Conservation (phyloP, 2,329 filamentous ascomycete species). For the Penicillium expansum region DNA sequence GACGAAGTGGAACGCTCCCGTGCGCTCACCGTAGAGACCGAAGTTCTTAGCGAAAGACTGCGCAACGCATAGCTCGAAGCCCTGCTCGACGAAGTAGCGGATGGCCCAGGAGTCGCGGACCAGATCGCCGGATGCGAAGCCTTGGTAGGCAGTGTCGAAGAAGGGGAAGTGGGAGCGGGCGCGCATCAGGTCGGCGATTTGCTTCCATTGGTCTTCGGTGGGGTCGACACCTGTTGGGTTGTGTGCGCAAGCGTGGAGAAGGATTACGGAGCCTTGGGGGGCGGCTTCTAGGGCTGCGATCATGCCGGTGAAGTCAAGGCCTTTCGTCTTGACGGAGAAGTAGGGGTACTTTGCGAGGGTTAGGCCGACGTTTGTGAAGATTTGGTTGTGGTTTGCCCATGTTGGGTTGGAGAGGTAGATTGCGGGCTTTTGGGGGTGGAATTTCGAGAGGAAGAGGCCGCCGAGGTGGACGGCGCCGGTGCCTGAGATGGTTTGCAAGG, state of each 20-base stretch:
- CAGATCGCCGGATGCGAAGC: conserved; percentile 90
- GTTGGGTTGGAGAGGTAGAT: conserved; percentile 94
- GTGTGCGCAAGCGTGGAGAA: conserved; percentile 94
- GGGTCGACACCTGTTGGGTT: conserved; percentile 98
- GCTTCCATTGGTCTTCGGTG: conserved; percentile 88
- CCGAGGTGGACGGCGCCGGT: conserved; percentile 94
- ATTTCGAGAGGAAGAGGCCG: conserved; percentile 87
- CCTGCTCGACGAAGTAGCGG: conserved; percentile 88
- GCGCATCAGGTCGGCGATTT: conserved; percentile 75
- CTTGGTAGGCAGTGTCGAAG: conserved; percentile 97
- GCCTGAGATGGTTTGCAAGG: conserved; percentile 93
- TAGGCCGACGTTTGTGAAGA: conserved; percentile 87
- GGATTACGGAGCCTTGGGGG: conserved; percentile 76
- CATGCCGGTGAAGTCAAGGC: conserved; percentile 90
- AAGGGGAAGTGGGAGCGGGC: conserved; percentile 88
- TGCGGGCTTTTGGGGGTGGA: conserved; percentile 69
- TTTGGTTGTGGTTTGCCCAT: conserved; percentile 98
- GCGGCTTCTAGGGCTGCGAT: conserved; percentile 67
- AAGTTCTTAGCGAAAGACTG: conserved; percentile 64
- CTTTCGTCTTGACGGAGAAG: conserved; percentile 84
- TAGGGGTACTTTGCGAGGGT: conserved; percentile 84
- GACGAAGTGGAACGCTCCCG: conserved; percentile 93
- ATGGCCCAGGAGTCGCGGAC: conserved; percentile 85
- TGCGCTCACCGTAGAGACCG: conserved; percentile 93
- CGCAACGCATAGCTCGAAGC: conserved; percentile 66